Evolutionary conservation across 2,329 filamentous ascomycete species (phyloP), one percentile per base, ranked within the genome.

Genomic region (Mollisiaceae sp.): DNA sequence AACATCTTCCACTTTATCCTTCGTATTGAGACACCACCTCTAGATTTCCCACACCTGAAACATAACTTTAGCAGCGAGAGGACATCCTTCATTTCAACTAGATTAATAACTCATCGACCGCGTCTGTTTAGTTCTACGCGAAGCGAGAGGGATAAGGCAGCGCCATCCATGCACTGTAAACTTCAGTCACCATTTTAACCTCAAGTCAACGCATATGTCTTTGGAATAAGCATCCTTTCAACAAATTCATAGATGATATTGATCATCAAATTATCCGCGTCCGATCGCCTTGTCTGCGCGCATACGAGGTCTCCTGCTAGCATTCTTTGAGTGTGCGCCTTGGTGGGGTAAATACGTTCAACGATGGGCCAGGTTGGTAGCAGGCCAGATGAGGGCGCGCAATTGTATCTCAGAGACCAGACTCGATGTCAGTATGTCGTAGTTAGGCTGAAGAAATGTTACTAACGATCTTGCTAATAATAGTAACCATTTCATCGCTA

Each of bases 341-440:
- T 74, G 69, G 73, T 71, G 74, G 74, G 75, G 74, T 74, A 75
- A 67, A 64, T 36, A 52, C 47, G 50, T 43, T 66, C 73, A 81
- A 86, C 80, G 78, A 99, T 99, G 95, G 95, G 95, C 77, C 93
- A 91, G 82, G 89, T 97, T 80, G 90, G 88, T 79, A 97, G 94
- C 84, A 91, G 89, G 80, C 89, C 90, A 75, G 94, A 97, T 74
- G 94, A 97, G 75, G 91, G 89, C 77, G 85, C 88, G 73, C 81
- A 87, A 74, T 82, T 98, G 77, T 96, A 91, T 78, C 83, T 98
- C 77, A 91, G 91, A 82, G 95, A 99, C 78, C 95, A 97, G 83
- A 92, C 87, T 78, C 89, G 93, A 85, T 88, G 95, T 98, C 85
- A 77, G 90, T 82, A 74, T 74, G 65, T 67, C 67, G 62, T 67